phyloP scores from a whole-genome alignment of 2,329 filamentous ascomycete species.

The Hymenoscyphus fructigenus region DNA sequence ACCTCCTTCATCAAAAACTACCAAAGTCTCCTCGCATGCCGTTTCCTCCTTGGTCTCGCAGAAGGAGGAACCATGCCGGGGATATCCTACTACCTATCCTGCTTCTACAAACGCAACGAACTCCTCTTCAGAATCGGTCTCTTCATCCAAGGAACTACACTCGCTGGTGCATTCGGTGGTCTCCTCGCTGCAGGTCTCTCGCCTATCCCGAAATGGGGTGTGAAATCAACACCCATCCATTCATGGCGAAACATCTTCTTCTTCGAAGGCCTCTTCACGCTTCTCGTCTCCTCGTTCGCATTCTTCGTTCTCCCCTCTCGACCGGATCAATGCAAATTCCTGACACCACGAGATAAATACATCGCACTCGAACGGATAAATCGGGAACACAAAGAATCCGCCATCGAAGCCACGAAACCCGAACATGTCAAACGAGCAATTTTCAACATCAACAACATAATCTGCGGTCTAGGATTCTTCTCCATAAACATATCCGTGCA shows the following conservation, averaged over 20 bases:
- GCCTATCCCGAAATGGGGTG: conserved; percentile 16
- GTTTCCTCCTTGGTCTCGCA: conserved; percentile 48
- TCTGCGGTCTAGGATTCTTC: conserved; percentile 35
- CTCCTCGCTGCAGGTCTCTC: conserved; percentile 51
- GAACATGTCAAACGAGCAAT: conserved; percentile 45
- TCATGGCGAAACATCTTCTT: conserved; percentile 76
- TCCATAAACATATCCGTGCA: conserved; percentile 48
- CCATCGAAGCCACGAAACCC: conserved; percentile 40
- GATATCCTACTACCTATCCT: conserved; percentile 53
- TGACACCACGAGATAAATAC: conserved; percentile 42
- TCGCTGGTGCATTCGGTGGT: conserved; percentile 82
- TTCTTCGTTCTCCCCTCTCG: conserved; percentile 43
- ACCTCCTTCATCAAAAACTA: conserved; percentile 45
- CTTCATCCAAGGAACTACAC: conserved; percentile 78
- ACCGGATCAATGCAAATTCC: conserved; percentile 42
- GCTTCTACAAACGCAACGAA: conserved; percentile 65
- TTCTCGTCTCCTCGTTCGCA: conserved; percentile 45
- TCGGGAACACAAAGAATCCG: conserved; percentile 40
- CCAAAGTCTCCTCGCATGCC: conserved; percentile 44
- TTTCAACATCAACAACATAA: conserved; percentile 25
- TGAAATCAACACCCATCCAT: conserved; percentile 58
- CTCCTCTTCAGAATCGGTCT: conserved; percentile 80
- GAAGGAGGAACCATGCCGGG: conserved; percentile 52
- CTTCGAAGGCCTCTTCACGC: conserved; percentile 41
- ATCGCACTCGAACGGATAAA: conserved; percentile 44